Evolutionary conservation across 768 basidiomycete species (phyloP), one percentile per base, ranked within the genome.

Genomic region (Suillus spraguei): DNA sequence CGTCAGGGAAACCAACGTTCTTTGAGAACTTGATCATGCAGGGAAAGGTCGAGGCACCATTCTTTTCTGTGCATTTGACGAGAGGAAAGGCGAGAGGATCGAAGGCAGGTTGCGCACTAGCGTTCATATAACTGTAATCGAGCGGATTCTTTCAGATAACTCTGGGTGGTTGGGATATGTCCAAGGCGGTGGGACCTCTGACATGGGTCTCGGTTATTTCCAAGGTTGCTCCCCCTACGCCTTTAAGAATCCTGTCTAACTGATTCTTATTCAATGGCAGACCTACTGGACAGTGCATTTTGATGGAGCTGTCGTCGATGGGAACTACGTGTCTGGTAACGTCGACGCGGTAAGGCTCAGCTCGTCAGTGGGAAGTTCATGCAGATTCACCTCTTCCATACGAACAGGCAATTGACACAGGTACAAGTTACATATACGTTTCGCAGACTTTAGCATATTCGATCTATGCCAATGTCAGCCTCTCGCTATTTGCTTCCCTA

Each of bases 341-440:
- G 1, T 66, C 22, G n/a, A 44, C 14, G 62, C 68, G 11, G 71
- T 73, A 73, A 36, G 46, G 69, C 65, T 56, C 35, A 52, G 17
- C 7, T 22, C 11, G n/a, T 66, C 42, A 32, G 61, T 35, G 4
- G 35, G 65, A 10, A 61, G 66, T 36, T 47, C 33, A 52, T 14
- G 49, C 28, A 3, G 56, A 28, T 32, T 46, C 28, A 39, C 2
- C n/a, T 28, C 22, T 44, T 22, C 20, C 35, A n/a, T 38, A 7
- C 22, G n/a, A 33, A 35, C 10, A 89, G 87, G 85, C 87, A 22
- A 80, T 90, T 64, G 89, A 90, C 69, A 87, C 87, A 0, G 88
- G 89, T 36, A 87, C 87, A 4, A 85, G 87, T 35, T 76, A 89
- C 33, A 83, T 89, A 62, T 89, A 89, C 71, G 64, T 87, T 8